Conservation (phyloP, 2,329 filamentous ascomycete genomes). For the Trichophyton mentagrophytes region DNA sequence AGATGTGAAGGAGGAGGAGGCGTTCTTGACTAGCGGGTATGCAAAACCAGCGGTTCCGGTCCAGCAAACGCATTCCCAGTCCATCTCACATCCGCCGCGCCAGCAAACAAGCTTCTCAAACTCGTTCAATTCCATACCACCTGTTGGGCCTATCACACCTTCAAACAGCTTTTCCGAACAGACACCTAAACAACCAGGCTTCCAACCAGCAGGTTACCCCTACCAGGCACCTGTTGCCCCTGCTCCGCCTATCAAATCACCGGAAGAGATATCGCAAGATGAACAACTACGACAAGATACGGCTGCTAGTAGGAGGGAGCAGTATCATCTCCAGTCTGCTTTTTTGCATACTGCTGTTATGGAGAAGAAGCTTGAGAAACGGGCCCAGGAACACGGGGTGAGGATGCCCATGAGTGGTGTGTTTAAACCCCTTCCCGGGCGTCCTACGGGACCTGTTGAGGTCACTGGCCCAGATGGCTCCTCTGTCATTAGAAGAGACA, state of each 20-base stretch:
- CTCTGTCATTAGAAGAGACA: slow-evolving; percentile 50
- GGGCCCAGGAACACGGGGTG: slow-evolving; percentile 46
- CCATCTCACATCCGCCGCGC: slow-evolving; percentile 12
- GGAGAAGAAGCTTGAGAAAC: slow-evolving; percentile 44
- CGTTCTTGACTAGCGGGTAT: slow-evolving; percentile 53
- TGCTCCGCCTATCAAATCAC: slow-evolving; percentile 24
- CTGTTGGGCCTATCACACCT: slow-evolving; percentile 28
- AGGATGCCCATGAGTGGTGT: slow-evolving; percentile 45
- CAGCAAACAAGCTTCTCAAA: slow-evolving; percentile 32
- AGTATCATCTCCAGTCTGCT: slow-evolving; percentile 59
- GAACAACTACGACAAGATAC: slow-evolving; percentile 51
- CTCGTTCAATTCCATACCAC: slow-evolving; percentile 30
- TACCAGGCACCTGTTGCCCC: slow-evolving; percentile 50
- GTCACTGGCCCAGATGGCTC: slow-evolving; percentile 50
- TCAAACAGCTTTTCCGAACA: slow-evolving; percentile 39
- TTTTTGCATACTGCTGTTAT: slow-evolving; percentile 55
- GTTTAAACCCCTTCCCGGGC: slow-evolving; percentile 29
- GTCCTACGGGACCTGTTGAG: slow-evolving; percentile 32
- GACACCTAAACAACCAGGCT: slow-evolving; percentile 42
- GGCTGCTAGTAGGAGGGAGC: slow-evolving; percentile 48
- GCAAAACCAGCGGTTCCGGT: slow-evolving; percentile 32
- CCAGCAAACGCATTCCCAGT: slow-evolving; percentile 34
- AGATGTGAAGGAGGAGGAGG: slow-evolving; percentile 75
- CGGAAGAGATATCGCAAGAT: slow-evolving; percentile 24
- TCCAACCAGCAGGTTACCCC: slow-evolving; percentile 43